These are phyloP conservation scores for Pezicula neosporulosa DNA, from an alignment of 2,329 filamentous ascomycete species.

Conservation along the genomic window DNA sequence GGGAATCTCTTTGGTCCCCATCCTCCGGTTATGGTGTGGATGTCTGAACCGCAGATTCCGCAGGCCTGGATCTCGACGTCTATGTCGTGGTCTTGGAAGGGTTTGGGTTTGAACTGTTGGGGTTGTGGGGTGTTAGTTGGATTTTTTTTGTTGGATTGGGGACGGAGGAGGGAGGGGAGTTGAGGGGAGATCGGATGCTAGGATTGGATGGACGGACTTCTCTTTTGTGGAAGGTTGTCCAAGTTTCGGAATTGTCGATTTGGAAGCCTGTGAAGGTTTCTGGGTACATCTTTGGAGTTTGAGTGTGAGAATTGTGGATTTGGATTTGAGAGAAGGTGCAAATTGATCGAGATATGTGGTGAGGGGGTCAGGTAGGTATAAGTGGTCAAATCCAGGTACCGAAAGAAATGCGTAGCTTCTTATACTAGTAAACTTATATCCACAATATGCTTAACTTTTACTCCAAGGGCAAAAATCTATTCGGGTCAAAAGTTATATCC, in stretches of 20 bases:
- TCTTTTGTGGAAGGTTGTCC: slow-evolving; percentile 10
- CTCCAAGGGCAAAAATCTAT: no score
- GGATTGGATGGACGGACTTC: not conserved
- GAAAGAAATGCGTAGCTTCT: no score
- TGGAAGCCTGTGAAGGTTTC: slow-evolving; percentile 58
- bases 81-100: slow-evolving; percentile 81
- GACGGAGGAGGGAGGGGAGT: not conserved
- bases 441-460: no score
- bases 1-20: slow-evolving; percentile 31
- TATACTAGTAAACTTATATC: no score
- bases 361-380: no score
- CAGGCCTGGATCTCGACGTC: slow-evolving; percentile 82
- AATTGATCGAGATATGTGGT: no score
- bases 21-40: slow-evolving; percentile 63
- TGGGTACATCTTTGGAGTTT: slow-evolving; percentile 32
- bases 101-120: slow-evolving; percentile 59
- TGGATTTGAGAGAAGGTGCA: no score
- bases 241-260: slow-evolving; percentile 29
- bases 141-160: not conserved
- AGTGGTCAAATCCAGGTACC: no score
- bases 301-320: no score
- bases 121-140: slow-evolving; percentile 46
- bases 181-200: not conserved
- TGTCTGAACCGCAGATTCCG: slow-evolving; percentile 67
- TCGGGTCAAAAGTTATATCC: no score